A percentile compares a stretch with the other conserved stretches of the same genome.
These are phyloP conservation scores for Solanum hybrid DNA, from an alignment of 305 asterid genomes.

Conservation along the genomic window DNA sequence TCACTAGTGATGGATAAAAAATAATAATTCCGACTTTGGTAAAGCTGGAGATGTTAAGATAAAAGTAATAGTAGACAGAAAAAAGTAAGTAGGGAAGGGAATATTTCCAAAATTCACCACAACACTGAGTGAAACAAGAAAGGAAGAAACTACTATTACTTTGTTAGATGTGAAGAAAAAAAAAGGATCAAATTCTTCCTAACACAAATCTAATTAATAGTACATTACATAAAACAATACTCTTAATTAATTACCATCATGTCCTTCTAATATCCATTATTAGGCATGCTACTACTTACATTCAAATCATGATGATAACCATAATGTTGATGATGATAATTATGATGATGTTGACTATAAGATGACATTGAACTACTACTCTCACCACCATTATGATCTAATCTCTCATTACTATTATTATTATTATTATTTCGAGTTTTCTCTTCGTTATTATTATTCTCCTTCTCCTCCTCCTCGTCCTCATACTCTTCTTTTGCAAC, in stretches of 20 bases:
- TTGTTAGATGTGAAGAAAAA: background rate
- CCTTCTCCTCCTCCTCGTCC: slow-evolving; percentile 27
- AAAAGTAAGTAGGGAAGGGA: background rate
- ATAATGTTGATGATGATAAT: slow-evolving; percentile 25
- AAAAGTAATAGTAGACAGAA: background rate
- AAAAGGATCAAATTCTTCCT: background rate
- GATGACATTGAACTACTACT: slow-evolving; percentile 31
- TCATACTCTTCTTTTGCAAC: slow-evolving; percentile 46
- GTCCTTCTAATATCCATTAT: slow-evolving; percentile 19
- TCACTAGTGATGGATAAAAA: fast-evolving
- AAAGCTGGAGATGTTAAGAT: background rate
- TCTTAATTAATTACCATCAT: background rate
- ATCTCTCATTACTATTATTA: background rate
- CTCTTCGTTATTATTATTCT: slow-evolving; percentile 11
- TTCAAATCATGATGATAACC: slow-evolving; percentile 53
- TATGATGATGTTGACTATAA: slow-evolving; percentile 31
- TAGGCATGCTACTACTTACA: slow-evolving; percentile 57
- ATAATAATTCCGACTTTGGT: background rate
- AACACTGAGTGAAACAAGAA: background rate
- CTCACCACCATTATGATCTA: slow-evolving; percentile 23
- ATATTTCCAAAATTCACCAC: background rate
- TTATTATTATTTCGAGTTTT: background rate
- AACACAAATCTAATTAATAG: background rate
- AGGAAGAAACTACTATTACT: background rate
- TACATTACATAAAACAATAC: background rate